These are phyloP conservation scores for Trypanosoma cruzi DNA, from an alignment of 208 protist species.

Conservation along the genomic window DNA sequence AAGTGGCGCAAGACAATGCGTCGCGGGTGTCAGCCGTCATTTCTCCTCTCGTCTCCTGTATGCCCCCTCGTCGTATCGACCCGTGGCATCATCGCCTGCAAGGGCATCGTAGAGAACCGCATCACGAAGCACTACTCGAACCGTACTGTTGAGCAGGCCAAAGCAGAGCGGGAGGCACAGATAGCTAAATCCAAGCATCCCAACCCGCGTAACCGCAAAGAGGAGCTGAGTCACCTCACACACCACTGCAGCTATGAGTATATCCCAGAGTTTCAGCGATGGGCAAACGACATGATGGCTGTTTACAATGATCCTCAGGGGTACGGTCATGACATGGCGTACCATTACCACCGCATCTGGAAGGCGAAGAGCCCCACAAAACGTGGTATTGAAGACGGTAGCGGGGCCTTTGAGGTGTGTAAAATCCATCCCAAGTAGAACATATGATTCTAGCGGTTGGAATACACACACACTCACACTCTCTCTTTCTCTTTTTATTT, in stretches of 20 bases:
- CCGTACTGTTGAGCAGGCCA: constrained; percentile 76
- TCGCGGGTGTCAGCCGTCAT: constrained; percentile 13
- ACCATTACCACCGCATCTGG: constrained; percentile 93
- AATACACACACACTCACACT: too few species aligned
- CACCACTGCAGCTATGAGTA: constrained; percentile 91
- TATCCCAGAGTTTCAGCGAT: constrained; percentile 92
- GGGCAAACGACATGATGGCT: constrained; percentile 92
- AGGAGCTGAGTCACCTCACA: constrained; percentile 84
- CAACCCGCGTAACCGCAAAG: constrained; percentile 82
- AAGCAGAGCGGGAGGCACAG: constrained; percentile 60
- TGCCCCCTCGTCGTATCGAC: background rate
- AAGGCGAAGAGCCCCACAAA: constrained; percentile 83
- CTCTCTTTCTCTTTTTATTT: constrained; percentile 1
- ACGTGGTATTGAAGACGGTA: constrained; percentile 81
- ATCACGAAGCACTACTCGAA: constrained; percentile 86
- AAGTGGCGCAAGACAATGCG: constrained; percentile 25
- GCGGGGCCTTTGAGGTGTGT: constrained; percentile 71
- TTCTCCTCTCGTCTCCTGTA: background rate
- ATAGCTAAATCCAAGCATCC: constrained; percentile 56
- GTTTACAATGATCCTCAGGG: constrained; percentile 85
- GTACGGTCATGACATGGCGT: constrained; percentile 90
- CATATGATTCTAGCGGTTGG: background rate
- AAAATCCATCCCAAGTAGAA: constrained; percentile 71
- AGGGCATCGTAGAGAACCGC: constrained; percentile 89
- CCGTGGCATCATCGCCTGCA: constrained; percentile 56